A percentile compares a stretch with the other conserved stretches of the same genome.
These are phyloP conservation scores for Tetratostichococcus sp. DNA, from an alignment of 139 green algal species.

Conservation along the genomic window DNA sequence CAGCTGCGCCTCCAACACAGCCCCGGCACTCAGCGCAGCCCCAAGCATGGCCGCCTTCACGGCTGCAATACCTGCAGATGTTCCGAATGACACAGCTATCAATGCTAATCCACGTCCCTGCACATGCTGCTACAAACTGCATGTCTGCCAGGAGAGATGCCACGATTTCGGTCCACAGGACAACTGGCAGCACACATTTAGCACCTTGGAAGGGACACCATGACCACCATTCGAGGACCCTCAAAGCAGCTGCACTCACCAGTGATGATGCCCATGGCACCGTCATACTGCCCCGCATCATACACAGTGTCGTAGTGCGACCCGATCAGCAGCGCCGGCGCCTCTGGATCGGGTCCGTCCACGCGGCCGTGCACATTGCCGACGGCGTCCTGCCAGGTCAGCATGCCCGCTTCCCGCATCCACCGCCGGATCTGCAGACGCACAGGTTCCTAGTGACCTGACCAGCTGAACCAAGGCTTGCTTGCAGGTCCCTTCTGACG, in stretches of 20 bases:
- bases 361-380: conserved; percentile 78
- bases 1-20: not conserved
- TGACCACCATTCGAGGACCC: too few relatives aligned
- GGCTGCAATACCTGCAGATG: conserved; percentile 58
- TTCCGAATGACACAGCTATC: too few relatives aligned
- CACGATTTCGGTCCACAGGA: too few relatives aligned
- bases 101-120: too few relatives aligned
- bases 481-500: not conserved
- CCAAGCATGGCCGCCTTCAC: conserved; percentile 63
- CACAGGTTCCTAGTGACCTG: too few relatives aligned
- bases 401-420: conserved; percentile 77
- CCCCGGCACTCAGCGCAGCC: not conserved
- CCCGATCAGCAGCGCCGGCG: conserved; percentile 62
- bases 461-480: not conserved
- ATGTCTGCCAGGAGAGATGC: too few relatives aligned
- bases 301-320: conserved; percentile 92
- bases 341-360: conserved; percentile 13
- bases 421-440: conserved; percentile 38
- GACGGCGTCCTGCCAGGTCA: conserved; percentile 63
- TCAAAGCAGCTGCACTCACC: not conserved
- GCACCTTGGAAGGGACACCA: too few relatives aligned
- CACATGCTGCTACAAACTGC: too few relatives aligned
- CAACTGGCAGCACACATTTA: too few relatives aligned
- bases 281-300: conserved; percentile 87
- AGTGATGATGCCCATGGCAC: conserved; percentile 75